A percentile compares a stretch with the other conserved stretches of the same genome.
phyloP scores from a whole-genome alignment of 148 eudicot species.

The Beta vulgaris region DNA sequence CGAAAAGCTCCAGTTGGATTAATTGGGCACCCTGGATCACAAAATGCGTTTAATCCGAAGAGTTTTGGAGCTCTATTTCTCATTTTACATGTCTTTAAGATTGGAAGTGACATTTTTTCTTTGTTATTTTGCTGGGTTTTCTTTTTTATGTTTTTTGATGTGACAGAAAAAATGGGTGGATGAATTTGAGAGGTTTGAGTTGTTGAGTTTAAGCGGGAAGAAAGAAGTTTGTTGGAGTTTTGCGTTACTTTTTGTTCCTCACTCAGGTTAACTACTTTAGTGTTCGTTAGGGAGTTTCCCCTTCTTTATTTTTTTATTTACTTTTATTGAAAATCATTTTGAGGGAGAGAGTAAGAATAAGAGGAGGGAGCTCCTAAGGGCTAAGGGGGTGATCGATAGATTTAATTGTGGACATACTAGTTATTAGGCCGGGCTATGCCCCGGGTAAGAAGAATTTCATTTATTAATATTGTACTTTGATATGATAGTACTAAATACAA shows the following conservation, averaged over 20 bases:
- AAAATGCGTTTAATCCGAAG: constrained; percentile 33
- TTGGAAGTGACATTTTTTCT: constrained; percentile 34
- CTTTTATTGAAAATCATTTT: no score
- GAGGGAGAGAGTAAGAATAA: no score
- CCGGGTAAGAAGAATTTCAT: no score
- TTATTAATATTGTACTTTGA: no score
- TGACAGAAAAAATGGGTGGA: background rate
- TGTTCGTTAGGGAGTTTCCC: no score
- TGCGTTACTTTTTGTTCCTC: background rate
- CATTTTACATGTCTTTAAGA: constrained; percentile 37
- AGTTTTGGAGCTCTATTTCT: constrained; percentile 39
- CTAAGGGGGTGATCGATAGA: no score
- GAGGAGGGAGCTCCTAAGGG: no score
- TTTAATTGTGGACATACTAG: no score
- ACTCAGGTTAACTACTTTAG: no score
- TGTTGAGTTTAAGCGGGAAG: background rate
- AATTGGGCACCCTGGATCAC: constrained; percentile 28
- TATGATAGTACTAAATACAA: no score
- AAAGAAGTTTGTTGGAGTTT: background rate
- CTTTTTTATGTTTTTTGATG: background rate
- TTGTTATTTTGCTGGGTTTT: background rate
- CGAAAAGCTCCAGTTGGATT: constrained; percentile 42
- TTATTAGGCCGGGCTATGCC: no score
- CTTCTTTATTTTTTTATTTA: no score
- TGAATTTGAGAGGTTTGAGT: background rate